Percentiles rank a stretch among this genome's conserved stretches.
These are phyloP conservation scores for Acmispon strigosus DNA, from an alignment of 306 rosid species.

Conservation along the genomic window DNA sequence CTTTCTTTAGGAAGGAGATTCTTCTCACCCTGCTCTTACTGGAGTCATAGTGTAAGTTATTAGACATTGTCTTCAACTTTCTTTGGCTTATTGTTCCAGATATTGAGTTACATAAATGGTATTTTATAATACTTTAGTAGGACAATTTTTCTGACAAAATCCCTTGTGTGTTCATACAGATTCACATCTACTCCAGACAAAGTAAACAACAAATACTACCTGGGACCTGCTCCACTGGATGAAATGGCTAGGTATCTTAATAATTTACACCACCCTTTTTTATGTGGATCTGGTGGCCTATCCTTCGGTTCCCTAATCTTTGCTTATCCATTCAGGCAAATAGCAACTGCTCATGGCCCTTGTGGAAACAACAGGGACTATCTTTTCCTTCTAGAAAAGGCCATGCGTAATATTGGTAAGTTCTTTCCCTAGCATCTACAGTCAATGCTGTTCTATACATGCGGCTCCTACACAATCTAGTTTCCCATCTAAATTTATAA, in stretches of 20 bases:
- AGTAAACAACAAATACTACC: constrained; percentile 84
- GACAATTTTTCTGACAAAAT: constrained; percentile 14
- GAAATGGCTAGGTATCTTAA: constrained; percentile 77
- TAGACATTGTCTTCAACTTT: neutral
- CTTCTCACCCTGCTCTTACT: constrained; percentile 47
- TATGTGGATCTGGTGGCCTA: neutral
- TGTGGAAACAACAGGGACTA: constrained; percentile 91
- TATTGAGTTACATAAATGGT: neutral
- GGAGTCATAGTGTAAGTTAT: constrained; percentile 76
- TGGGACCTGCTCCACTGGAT: constrained; percentile 90
- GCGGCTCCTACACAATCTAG: neutral
- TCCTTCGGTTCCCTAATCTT: neutral
- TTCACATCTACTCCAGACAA: constrained; percentile 90
- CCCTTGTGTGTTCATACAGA: constrained; percentile 33
- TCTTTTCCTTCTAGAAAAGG: constrained; percentile 73
- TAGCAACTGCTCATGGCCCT: constrained; percentile 95
- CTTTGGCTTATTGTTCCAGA: neutral
- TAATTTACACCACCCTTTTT: neutral
- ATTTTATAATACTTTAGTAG: neutral
- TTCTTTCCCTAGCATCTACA: neutral
- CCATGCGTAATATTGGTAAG: constrained; percentile 79
- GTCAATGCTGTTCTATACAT: neutral
- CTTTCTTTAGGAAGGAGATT: constrained; percentile 52
- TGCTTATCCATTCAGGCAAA: constrained; percentile 58
- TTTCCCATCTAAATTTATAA: neutral